phyloP scores from a whole-genome alignment of 441 rosid species.

The Gossypium davidsonii region DNA sequence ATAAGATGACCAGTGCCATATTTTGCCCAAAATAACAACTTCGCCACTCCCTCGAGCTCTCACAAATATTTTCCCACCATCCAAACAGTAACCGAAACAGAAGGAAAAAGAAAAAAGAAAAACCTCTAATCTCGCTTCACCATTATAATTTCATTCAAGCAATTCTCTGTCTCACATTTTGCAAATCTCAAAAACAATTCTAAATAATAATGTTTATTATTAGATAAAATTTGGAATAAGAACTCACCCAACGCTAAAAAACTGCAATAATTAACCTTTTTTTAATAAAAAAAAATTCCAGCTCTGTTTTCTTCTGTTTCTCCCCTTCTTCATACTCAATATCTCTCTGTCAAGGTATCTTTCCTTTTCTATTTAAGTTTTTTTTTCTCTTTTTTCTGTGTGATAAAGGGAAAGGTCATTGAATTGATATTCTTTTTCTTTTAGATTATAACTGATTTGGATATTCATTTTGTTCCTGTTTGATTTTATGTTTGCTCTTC shows the following conservation, averaged over 20 bases:
- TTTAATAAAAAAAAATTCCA: neutral
- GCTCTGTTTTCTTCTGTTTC: no score
- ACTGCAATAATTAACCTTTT: neutral
- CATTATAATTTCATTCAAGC: neutral
- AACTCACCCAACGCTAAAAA: neutral
- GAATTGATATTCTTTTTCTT: conserved; percentile 2
- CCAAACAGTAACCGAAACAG: neutral
- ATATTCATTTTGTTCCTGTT: neutral
- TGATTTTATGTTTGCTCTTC: conserved; percentile 18
- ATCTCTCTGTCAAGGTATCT: no score
- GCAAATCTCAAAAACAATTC: neutral
- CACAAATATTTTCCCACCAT: neutral
- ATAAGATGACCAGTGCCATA: no score
- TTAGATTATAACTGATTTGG: neutral
- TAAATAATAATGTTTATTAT: no score
- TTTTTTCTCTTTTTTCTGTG: no score
- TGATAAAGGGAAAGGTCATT: neutral
- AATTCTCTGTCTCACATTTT: neutral
- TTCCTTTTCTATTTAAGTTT: no score
- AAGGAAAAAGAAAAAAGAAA: no score
- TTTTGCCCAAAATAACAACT: neutral
- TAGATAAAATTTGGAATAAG: no score
- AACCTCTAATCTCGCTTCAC: neutral
- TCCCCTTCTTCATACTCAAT: no score
- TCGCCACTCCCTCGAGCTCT: neutral